Conservation (phyloP, 2,329 filamentous ascomycete genomes). For the Tolypocladium amazonense region DNA sequence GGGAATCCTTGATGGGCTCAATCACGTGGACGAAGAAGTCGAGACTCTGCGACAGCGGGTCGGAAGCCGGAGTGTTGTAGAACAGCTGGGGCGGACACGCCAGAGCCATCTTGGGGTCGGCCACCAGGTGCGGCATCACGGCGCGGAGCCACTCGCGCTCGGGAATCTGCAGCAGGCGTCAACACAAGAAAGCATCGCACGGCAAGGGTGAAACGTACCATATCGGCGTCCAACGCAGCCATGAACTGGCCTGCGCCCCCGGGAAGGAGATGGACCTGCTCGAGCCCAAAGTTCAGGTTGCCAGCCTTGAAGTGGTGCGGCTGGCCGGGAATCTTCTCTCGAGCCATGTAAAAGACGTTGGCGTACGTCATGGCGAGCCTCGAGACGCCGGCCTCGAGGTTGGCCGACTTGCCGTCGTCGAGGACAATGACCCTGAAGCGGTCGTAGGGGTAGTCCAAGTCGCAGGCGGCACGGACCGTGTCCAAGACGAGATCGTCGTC, state of each 20-base stretch:
- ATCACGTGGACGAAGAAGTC: conserved; percentile 47
- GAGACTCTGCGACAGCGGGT: conserved; percentile 47
- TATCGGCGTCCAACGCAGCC: conserved; percentile 56
- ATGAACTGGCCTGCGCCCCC: conserved; percentile 47
- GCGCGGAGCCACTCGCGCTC: conserved; percentile 49
- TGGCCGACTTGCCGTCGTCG: conserved; percentile 40
- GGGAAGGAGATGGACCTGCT: conserved; percentile 36
- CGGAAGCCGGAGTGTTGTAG: conserved; percentile 49
- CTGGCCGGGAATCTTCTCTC: conserved; percentile 34
- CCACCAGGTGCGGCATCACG: conserved; percentile 47
- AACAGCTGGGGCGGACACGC: conserved; percentile 53
- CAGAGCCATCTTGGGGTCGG: conserved; percentile 44
- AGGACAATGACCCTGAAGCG: conserved; percentile 43
- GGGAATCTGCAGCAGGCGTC: conserved; percentile 35
- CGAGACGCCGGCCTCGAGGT: conserved; percentile 28
- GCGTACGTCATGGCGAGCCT: conserved; percentile 27
- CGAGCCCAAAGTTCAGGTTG: conserved; percentile 51
- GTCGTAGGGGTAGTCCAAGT: conserved; percentile 41
- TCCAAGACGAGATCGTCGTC: conserved; percentile 45
- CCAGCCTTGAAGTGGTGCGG: conserved; percentile 53
- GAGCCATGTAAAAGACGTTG: conserved; percentile 43
- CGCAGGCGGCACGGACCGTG: conserved; percentile 43
- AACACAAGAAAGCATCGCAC: background rate
- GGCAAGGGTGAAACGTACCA: conserved; percentile 30
- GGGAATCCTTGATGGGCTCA: conserved; percentile 38